A percentile compares a stretch with the other conserved stretches of the same genome.
Evolutionary conservation across 2,329 filamentous ascomycete species (phyloP).

Genomic region (Neonectria magnoliae): DNA sequence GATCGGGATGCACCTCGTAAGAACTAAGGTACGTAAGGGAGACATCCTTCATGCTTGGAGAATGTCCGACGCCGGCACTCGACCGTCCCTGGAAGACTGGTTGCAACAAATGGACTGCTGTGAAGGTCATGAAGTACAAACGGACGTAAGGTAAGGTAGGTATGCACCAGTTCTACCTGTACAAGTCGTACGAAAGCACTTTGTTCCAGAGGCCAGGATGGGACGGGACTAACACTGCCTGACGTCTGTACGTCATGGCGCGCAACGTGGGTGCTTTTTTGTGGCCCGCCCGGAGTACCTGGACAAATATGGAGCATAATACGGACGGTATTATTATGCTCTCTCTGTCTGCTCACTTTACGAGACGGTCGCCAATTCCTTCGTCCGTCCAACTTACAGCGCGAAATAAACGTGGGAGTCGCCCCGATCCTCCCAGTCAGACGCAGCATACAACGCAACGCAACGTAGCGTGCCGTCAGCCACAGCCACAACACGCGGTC

Average conservation of each 20-base stretch:
- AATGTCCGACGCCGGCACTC: conserved; percentile 14
- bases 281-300: not conserved
- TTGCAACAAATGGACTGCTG: not conserved
- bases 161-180: not conserved
- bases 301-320: not conserved
- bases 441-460: too few relatives aligned
- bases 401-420: not conserved
- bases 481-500: conserved; percentile 35
- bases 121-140: not conserved
- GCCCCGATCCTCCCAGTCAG: not conserved
- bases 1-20: conserved; percentile 8
- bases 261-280: conserved; percentile 10
- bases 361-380: not conserved
- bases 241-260: conserved; percentile 21
- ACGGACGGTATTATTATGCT: not conserved
- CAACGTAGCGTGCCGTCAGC: conserved; percentile 16
- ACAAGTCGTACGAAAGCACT: too few relatives aligned
- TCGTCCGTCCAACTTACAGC: not conserved
- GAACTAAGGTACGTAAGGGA: conserved; percentile 22
- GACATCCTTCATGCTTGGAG: not conserved
- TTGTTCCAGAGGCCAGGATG: not conserved
- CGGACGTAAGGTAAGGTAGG: too few relatives aligned
- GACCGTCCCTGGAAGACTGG: not conserved
- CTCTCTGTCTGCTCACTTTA: not conserved
- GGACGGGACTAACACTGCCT: conserved; percentile 1